phyloP scores from a whole-genome alignment of 768 basidiomycete genomes.

The Russula abietina region DNA sequence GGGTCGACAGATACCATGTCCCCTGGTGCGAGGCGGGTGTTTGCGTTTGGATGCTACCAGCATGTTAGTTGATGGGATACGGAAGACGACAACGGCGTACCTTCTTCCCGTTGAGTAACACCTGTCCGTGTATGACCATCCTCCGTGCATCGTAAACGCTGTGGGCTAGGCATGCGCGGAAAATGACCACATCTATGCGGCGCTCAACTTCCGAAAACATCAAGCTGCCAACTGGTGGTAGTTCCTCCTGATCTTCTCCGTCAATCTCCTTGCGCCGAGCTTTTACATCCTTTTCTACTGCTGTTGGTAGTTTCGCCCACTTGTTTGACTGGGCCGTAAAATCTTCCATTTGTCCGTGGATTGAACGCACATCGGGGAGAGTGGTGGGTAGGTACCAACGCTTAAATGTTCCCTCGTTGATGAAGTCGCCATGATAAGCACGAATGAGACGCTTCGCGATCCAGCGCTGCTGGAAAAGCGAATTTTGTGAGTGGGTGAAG shows the following conservation, averaged over 20 bases:
- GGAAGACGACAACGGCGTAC: constrained; percentile 39
- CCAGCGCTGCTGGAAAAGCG: constrained; percentile 92
- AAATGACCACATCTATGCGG: constrained; percentile 87
- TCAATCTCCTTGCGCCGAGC: constrained; percentile 39
- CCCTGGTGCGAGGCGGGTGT: constrained; percentile 85
- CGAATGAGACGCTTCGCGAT: constrained; percentile 77
- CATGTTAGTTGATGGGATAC: not conserved
- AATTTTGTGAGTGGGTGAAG: constrained; percentile 51
- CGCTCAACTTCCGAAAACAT: constrained; percentile 96
- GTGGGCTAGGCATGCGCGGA: constrained; percentile 79
- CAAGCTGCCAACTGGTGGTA: constrained; percentile 89
- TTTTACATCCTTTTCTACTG: constrained; percentile 40
- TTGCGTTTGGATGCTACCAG: constrained; percentile 70
- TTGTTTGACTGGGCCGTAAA: constrained; percentile 46
- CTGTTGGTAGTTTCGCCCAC: constrained; percentile 48
- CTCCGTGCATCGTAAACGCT: constrained; percentile 88
- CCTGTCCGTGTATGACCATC: constrained; percentile 80
- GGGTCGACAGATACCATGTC: constrained; percentile 93
- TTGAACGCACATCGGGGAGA: constrained; percentile 79
- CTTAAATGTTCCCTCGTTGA: constrained; percentile 89
- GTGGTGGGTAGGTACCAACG: constrained; percentile 87
- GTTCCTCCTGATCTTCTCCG: constrained; percentile 43
- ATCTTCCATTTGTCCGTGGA: constrained; percentile 38
- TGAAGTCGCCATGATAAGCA: constrained; percentile 93
- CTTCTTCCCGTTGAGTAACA: constrained; percentile 84